Conservation (phyloP, 495 filamentous ascomycete species). For the Pyronema omphalodes region DNA sequence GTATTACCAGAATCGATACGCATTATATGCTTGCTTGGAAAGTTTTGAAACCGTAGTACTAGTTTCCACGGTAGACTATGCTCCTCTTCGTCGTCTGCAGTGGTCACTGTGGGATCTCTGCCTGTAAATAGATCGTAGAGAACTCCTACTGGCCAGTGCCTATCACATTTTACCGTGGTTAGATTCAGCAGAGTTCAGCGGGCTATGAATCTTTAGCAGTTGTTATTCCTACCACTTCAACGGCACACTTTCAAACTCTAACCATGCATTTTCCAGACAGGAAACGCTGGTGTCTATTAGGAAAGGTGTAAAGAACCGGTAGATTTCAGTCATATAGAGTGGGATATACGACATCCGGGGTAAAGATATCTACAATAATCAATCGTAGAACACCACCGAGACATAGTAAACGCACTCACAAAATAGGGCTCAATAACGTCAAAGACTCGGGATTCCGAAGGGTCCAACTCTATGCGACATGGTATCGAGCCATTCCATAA, state of each 20-base stretch:
- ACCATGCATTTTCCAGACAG: conserved; percentile 44
- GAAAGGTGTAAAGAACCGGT: conserved; percentile 54
- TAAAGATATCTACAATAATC: conserved; percentile 30
- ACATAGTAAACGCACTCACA: conserved; percentile 6
- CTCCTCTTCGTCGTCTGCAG: conserved; percentile 25
- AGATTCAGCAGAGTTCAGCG: too few relatives aligned
- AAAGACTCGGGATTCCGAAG: conserved; percentile 17
- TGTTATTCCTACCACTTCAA: conserved; percentile 41
- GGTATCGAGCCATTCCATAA: conserved; percentile 23
- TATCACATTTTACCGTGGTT: conserved; percentile 7
- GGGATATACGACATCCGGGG: conserved; percentile 56
- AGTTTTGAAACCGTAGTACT: conserved; percentile 60
- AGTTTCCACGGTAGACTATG: conserved; percentile 58
- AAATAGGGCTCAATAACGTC: conserved; percentile 21
- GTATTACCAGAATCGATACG: conserved; percentile 38
- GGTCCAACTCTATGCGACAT: conserved; percentile 21
- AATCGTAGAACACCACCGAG: neutral
- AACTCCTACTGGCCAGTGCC: conserved; percentile 69
- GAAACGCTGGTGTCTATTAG: conserved; percentile 45
- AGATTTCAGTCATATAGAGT: conserved; percentile 58
- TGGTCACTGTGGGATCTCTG: conserved; percentile 33
- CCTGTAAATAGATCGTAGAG: conserved; percentile 75
- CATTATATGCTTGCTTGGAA: conserved; percentile 46
- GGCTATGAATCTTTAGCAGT: neutral
- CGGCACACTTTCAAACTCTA: conserved; percentile 57